Conservation (phyloP, 495 filamentous ascomycete species). For the Pyrenopolyporus hunteri region DNA sequence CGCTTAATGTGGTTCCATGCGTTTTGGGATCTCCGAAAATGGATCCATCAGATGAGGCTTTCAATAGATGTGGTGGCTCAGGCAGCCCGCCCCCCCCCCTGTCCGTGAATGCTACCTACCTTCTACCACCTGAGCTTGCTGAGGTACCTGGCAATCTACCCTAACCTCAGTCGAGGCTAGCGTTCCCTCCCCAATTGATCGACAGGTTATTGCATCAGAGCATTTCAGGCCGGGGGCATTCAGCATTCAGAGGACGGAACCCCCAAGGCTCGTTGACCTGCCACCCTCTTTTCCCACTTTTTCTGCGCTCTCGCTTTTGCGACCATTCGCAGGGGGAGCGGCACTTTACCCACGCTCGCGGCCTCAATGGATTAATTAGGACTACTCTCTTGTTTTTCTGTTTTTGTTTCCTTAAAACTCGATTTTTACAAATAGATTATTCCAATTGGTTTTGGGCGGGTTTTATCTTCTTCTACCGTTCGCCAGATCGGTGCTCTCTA, state of each 20-base stretch:
- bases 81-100: no score
- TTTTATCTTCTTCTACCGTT: constrained; percentile 27
- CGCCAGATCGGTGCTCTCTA: constrained; percentile 15
- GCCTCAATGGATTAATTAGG: constrained; percentile 11
- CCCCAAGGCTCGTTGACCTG: constrained; percentile 40
- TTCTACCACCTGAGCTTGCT: no score
- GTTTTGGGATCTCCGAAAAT: background rate
- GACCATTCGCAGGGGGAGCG: constrained; percentile 22
- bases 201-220: constrained; percentile 38
- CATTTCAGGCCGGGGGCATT: background rate
- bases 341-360: constrained; percentile 10
- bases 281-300: constrained; percentile 43
- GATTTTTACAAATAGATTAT: constrained; percentile 12
- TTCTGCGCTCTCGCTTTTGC: constrained; percentile 29
- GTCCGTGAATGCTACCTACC: no score
- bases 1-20: constrained; percentile 2
- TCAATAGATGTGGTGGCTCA: constrained; percentile 23
- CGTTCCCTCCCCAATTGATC: constrained; percentile 24
- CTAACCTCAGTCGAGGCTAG: constrained; percentile 1
- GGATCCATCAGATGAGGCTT: constrained; percentile 3
- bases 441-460: constrained; percentile 33
- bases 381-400: constrained; percentile 12
- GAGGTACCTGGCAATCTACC: no score
- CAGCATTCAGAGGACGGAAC: no score
- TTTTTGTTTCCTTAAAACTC: constrained; percentile 10